These are phyloP conservation scores for Penicillium atrosanguineum DNA, from an alignment of 495 filamentous ascomycete genomes.

Conservation along the genomic window DNA sequence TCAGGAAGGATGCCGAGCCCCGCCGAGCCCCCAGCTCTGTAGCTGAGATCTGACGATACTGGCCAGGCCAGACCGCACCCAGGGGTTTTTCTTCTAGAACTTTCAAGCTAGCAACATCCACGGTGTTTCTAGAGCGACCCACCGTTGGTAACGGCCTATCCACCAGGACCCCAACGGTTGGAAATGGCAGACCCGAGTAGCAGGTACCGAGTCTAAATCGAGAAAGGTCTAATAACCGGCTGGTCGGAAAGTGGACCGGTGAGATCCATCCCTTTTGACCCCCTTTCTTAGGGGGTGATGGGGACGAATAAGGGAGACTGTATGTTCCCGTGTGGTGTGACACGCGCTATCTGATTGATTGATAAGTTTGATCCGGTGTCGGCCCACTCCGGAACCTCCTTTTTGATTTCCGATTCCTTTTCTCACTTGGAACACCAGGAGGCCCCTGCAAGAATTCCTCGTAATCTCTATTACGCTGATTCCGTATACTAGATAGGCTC, in stretches of 20 bases:
- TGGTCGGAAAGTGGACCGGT: slow-evolving; percentile 16
- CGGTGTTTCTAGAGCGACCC: slow-evolving; percentile 9
- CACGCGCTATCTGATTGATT: slow-evolving; percentile 20
- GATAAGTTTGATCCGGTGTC: slow-evolving; percentile 15
- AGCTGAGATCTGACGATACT: neutral
- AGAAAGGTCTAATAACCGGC: slow-evolving; percentile 2
- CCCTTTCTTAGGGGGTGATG: too few relatives aligned
- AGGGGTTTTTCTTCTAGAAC: neutral
- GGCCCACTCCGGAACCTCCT: slow-evolving; percentile 10
- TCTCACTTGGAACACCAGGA: neutral
- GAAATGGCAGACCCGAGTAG: slow-evolving; percentile 4
- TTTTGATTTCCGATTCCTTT: neutral
- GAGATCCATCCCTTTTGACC: neutral
- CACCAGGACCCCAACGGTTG: neutral
- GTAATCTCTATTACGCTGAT: neutral
- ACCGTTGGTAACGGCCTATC: slow-evolving; percentile 4
- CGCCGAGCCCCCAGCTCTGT: neutral
- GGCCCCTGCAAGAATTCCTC: neutral
- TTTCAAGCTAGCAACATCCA: neutral
- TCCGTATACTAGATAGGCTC: neutral
- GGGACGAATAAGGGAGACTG: neutral
- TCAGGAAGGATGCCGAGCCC: neutral
- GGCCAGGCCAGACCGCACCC: too few relatives aligned
- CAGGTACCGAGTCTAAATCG: slow-evolving; percentile 6
- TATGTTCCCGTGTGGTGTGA: neutral